phyloP scores from a whole-genome alignment of 805 yeast genomes.

The Spencermartinsiella europaea region DNA sequence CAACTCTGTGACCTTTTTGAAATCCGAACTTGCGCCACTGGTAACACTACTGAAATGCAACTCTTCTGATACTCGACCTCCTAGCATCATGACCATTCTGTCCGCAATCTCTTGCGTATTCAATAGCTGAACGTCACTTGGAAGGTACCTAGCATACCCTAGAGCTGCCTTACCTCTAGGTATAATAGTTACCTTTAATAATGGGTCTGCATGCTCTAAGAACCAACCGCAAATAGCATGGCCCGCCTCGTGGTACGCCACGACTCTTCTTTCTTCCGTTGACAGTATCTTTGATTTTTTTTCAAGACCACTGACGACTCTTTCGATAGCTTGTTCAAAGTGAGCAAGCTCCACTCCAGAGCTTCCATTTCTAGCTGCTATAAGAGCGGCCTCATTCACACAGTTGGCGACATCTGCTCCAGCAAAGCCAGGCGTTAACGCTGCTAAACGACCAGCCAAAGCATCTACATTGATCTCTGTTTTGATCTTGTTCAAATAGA shows the following conservation, averaged over 20 bases:
- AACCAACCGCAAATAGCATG: slow-evolving; percentile 97
- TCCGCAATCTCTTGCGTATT: slow-evolving; percentile 72
- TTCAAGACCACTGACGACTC: slow-evolving; percentile 93
- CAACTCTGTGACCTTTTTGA: slow-evolving; percentile 83
- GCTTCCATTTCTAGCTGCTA: slow-evolving; percentile 79
- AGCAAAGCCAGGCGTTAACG: slow-evolving; percentile 90
- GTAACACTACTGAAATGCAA: slow-evolving; percentile 82
- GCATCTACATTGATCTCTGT: slow-evolving; percentile 32
- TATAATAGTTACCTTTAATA: slow-evolving; percentile 86
- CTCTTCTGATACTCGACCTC: slow-evolving; percentile 91
- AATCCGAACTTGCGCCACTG: slow-evolving; percentile 89
- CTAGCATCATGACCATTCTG: slow-evolving; percentile 90
- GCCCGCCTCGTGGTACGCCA: slow-evolving; percentile 95
- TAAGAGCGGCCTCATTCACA: slow-evolving; percentile 90
- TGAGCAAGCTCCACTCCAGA: slow-evolving; percentile 58
- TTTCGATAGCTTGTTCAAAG: slow-evolving; percentile 88
- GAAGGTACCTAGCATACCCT: slow-evolving; percentile 94
- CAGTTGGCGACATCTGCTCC: slow-evolving; percentile 96
- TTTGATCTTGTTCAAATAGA: slow-evolving; percentile 63
- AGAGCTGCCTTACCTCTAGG: slow-evolving; percentile 94
- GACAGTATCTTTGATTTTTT: slow-evolving; percentile 74
- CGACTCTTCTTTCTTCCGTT: slow-evolving; percentile 75
- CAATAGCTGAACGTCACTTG: slow-evolving; percentile 79
- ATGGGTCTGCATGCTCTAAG: slow-evolving; percentile 80
- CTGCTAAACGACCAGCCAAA: slow-evolving; percentile 78